phyloP scores from a whole-genome alignment of 768 basidiomycete genomes.

The Trametes cingulata region DNA sequence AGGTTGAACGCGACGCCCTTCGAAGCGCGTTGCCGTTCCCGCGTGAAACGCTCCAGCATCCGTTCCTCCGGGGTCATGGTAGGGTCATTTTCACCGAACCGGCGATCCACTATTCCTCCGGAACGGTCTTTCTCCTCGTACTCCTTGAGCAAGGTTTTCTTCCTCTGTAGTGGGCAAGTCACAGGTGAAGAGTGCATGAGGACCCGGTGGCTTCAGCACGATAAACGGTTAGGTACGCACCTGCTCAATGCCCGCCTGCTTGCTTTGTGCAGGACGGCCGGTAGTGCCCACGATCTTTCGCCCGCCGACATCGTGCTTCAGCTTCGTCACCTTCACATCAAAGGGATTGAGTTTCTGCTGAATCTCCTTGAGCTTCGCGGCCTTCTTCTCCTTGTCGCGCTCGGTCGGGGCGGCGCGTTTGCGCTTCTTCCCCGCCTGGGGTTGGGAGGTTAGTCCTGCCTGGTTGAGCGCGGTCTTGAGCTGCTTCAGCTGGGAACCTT shows the following conservation, averaged over 20 bases:
- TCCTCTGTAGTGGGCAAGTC: constrained; percentile 53
- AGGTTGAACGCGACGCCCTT: constrained; percentile 84
- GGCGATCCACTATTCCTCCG: constrained; percentile 88
- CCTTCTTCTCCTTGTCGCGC: constrained; percentile 80
- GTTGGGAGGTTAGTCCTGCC: constrained; percentile 71
- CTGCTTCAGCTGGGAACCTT: constrained; percentile 88
- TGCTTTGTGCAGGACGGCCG: constrained; percentile 85
- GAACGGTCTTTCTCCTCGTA: constrained; percentile 77
- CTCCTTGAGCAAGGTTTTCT: constrained; percentile 87
- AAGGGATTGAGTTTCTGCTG: constrained; percentile 89
- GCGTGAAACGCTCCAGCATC: constrained; percentile 95
- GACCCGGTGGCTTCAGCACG: background rate
- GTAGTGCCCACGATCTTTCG: constrained; percentile 78
- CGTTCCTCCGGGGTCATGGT: constrained; percentile 93
- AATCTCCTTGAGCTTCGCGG: constrained; percentile 80
- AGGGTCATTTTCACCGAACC: constrained; percentile 95
- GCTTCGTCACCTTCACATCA: constrained; percentile 87
- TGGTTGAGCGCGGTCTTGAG: constrained; percentile 82
- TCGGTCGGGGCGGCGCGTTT: constrained; percentile 62
- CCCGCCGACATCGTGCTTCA: constrained; percentile 92
- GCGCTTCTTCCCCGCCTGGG: constrained; percentile 64
- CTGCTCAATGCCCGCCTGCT: constrained; percentile 88
- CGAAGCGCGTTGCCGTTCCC: constrained; percentile 78
- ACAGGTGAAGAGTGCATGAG: background rate
- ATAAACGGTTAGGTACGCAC: constrained; percentile 43